Percentiles rank a stretch among this genome's conserved stretches.
Conservation (phyloP, 2,329 filamentous ascomycete species). For the Hymenoscyphus fructigenus region DNA sequence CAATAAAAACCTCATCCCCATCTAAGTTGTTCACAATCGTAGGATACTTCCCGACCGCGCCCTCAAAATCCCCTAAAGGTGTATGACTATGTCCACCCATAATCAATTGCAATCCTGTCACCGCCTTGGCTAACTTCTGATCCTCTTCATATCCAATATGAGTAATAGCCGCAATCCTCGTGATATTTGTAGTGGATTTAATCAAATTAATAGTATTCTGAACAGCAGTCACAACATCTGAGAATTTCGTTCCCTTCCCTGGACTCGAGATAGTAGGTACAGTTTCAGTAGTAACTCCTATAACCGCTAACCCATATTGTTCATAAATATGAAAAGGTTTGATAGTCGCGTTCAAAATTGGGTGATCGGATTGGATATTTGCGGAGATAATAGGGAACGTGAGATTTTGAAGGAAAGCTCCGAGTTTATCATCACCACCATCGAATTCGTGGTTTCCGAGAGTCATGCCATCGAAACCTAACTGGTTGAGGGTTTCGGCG, state of each 20-base stretch:
- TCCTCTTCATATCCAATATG: constrained; percentile 68
- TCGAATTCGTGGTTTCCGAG: constrained; percentile 69
- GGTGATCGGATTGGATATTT: constrained; percentile 61
- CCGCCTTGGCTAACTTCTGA: constrained; percentile 57
- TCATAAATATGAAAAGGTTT: constrained; percentile 66
- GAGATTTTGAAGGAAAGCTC: constrained; percentile 60
- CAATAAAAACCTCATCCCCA: constrained; percentile 60
- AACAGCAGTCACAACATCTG: constrained; percentile 55
- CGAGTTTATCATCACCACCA: constrained; percentile 61
- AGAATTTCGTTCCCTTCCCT: constrained; percentile 57
- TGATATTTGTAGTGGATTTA: constrained; percentile 59
- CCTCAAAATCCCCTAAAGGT: constrained; percentile 58
- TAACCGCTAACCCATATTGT: constrained; percentile 59
- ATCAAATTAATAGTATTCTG: constrained; percentile 63
- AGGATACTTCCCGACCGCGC: constrained; percentile 59
- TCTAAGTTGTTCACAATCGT: constrained; percentile 59
- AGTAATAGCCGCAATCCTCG: constrained; percentile 63
- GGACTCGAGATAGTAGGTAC: constrained; percentile 59
- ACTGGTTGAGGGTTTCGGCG: constrained; percentile 61
- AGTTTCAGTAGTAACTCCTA: constrained; percentile 62
- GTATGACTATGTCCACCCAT: constrained; percentile 64
- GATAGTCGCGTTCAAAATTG: constrained; percentile 59
- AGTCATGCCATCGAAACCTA: constrained; percentile 68
- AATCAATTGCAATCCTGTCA: constrained; percentile 65
- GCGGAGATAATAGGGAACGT: constrained; percentile 65